Percentiles rank a stretch among this genome's conserved stretches.
These are phyloP conservation scores for Rhodotorula toruloides DNA, from an alignment of 768 basidiomycete genomes.

Conservation along the genomic window DNA sequence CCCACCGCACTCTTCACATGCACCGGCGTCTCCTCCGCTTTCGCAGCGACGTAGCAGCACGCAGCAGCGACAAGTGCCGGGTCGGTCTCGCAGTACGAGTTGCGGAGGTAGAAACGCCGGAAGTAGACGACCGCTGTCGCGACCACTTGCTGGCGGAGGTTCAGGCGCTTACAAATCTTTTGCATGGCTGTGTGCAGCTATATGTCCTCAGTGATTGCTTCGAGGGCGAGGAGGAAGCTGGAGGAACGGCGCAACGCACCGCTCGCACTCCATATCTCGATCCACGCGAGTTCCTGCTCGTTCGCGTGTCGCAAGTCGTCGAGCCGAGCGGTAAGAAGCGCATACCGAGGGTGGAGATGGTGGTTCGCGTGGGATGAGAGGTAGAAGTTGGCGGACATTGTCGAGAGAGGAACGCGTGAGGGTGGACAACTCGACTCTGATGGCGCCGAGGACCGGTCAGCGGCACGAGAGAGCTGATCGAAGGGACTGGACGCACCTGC, in stretches of 20 bases:
- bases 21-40: constrained; percentile 91
- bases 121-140: constrained; percentile 95
- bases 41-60: constrained; percentile 92
- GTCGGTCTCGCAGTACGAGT: constrained; percentile 86
- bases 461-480: too few relatives aligned
- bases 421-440: too few relatives aligned
- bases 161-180: constrained; percentile 76
- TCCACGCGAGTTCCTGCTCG: constrained; percentile 71
- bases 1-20: constrained; percentile 87
- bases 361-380: constrained; percentile 84
- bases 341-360: constrained; percentile 80
- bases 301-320: constrained; percentile 75
- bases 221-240: not conserved
- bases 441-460: too few relatives aligned
- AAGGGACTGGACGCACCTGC: too few relatives aligned
- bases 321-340: constrained; percentile 64
- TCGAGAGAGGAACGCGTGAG: too few relatives aligned
- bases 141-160: constrained; percentile 79
- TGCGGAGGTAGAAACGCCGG: constrained; percentile 93
- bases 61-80: constrained; percentile 87
- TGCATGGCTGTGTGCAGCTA: constrained; percentile 59
- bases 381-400: constrained; percentile 89
- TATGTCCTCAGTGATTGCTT: not conserved
- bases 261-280: constrained; percentile 61
- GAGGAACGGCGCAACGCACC: not conserved